phyloP scores from a whole-genome alignment of 164 flowering plant genomes.

The Euptelea pleiosperma region DNA sequence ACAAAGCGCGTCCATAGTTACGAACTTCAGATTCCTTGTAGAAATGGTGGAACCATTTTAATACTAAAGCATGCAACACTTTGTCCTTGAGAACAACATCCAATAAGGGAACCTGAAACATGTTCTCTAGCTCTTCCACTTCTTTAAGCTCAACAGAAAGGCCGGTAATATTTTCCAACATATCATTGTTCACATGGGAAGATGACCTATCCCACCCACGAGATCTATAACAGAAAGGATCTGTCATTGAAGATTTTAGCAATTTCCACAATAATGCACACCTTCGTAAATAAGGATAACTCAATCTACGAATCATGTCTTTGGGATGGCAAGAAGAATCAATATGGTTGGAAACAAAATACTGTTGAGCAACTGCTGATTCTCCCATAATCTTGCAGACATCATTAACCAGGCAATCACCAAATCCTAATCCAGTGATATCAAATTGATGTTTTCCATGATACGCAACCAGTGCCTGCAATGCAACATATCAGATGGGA shows the following conservation, averaged over 20 bases:
- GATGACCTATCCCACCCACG: slow-evolving; percentile 30
- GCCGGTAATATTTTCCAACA: slow-evolving; percentile 19
- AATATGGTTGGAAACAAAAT: slow-evolving; percentile 55
- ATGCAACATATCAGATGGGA: slow-evolving; percentile 5
- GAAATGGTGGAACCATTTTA: slow-evolving; percentile 67
- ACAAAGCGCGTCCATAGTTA: slow-evolving; percentile 24
- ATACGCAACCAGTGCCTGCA: slow-evolving; percentile 63
- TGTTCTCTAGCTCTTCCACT: slow-evolving; percentile 48
- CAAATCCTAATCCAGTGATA: slow-evolving; percentile 26
- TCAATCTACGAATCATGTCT: slow-evolving; percentile 52
- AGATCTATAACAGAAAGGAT: slow-evolving; percentile 45
- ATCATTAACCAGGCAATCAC: slow-evolving; percentile 47
- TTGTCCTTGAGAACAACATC: slow-evolving; percentile 54
- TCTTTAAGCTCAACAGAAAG: slow-evolving; percentile 37
- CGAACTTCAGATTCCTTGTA: slow-evolving; percentile 32
- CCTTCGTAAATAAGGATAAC: slow-evolving; percentile 76
- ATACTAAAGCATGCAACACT: slow-evolving; percentile 32
- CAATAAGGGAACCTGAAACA: slow-evolving; percentile 67
- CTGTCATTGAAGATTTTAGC: slow-evolving; percentile 40
- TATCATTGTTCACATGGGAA: slow-evolving; percentile 17
- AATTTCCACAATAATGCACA: slow-evolving; percentile 81
- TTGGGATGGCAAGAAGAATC: slow-evolving; percentile 45
- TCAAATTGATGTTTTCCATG: slow-evolving; percentile 23
- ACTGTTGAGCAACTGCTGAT: slow-evolving; percentile 34
- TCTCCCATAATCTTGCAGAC: slow-evolving; percentile 43